phyloP scores from a whole-genome alignment of 2,329 filamentous ascomycete genomes.

The Beauveria scarabaeidicola region DNA sequence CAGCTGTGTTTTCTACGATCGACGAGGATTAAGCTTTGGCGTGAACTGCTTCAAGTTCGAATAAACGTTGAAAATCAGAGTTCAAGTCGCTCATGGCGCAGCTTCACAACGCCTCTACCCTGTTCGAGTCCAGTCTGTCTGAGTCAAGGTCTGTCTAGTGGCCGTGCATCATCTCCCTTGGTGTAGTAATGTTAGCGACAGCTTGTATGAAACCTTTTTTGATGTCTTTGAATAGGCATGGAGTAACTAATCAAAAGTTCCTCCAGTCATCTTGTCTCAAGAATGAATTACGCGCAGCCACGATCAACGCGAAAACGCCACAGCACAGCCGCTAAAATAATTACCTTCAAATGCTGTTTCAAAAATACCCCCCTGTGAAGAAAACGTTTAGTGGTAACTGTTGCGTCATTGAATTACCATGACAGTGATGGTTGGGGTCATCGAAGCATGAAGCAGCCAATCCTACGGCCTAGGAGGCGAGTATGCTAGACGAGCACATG shows the following conservation, averaged over 20 bases:
- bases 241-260: too few relatives aligned
- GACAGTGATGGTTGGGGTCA: background rate
- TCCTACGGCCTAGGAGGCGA: too few relatives aligned
- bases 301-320: too few relatives aligned
- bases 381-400: too few relatives aligned
- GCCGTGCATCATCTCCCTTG: background rate
- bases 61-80: background rate
- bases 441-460: background rate
- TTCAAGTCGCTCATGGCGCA: background rate
- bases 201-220: background rate
- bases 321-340: too few relatives aligned
- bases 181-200: background rate
- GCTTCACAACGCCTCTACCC: background rate
- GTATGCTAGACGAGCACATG: background rate
- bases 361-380: too few relatives aligned
- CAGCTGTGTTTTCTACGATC: background rate
- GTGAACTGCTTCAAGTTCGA: background rate
- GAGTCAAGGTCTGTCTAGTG: background rate
- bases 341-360: too few relatives aligned
- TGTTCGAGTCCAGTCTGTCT: too few relatives aligned
- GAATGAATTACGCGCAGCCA: too few relatives aligned
- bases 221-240: too few relatives aligned
- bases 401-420: background rate
- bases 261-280: too few relatives aligned
- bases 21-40: too few relatives aligned